Percentiles rank a stretch among this genome's conserved stretches.
Evolutionary conservation across 768 basidiomycete species (phyloP).

Genomic region (Tulasnella sp.): DNA sequence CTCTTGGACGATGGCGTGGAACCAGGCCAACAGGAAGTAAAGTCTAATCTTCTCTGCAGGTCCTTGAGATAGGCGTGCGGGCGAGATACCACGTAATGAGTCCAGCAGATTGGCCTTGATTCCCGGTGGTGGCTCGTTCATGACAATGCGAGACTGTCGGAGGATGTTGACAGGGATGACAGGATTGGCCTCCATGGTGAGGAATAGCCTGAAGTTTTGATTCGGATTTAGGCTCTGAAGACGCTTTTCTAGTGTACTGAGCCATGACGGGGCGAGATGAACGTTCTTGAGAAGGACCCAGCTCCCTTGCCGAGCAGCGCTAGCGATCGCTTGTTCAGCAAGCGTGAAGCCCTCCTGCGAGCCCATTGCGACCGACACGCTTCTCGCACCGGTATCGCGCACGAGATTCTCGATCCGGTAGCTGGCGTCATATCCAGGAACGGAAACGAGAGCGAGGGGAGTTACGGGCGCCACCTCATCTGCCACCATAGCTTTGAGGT

Average conservation of each 20-base stretch:
- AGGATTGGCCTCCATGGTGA: constrained; percentile 96
- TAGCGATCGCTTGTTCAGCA: constrained; percentile 91
- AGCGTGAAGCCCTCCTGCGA: constrained; percentile 94
- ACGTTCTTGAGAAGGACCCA: constrained; percentile 99
- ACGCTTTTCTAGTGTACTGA: constrained; percentile 93
- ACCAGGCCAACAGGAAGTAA: constrained; percentile 96
- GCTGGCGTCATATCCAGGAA: constrained; percentile 96
- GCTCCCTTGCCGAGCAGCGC: constrained; percentile 83
- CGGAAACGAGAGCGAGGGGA: constrained; percentile 83
- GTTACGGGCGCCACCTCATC: constrained; percentile 72
- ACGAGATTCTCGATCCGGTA: constrained; percentile 87
- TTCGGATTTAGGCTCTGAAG: constrained; percentile 84
- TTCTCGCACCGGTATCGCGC: constrained; percentile 62
- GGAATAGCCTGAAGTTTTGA: constrained; percentile 88
- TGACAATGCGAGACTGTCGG: constrained; percentile 88
- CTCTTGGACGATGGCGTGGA: constrained; percentile 97
- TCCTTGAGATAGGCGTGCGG: constrained; percentile 65
- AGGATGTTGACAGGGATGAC: constrained; percentile 94
- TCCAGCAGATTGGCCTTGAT: constrained; percentile 94
- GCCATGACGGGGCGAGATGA: constrained; percentile 90
- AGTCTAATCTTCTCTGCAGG: constrained; percentile 87
- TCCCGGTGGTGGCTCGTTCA: constrained; percentile 98
- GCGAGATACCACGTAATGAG: constrained; percentile 63
- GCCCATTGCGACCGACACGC: constrained; percentile 93
- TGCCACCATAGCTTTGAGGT: constrained; percentile 64